Conservation (phyloP, 208 protist species). For the Acanthamoeba culbertsoni region DNA sequence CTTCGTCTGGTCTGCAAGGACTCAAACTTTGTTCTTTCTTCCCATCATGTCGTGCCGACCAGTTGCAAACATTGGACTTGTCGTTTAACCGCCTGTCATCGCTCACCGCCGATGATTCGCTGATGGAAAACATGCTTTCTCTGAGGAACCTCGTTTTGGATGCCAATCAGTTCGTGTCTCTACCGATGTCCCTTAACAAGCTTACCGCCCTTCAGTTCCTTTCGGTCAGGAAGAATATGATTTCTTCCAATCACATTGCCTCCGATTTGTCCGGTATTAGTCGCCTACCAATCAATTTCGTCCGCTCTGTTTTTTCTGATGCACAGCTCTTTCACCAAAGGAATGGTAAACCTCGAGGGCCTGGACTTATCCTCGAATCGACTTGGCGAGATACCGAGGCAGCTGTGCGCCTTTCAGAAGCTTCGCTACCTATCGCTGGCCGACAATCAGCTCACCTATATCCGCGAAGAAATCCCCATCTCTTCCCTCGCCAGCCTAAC, state of each 20-base stretch:
- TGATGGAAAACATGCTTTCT: not conserved
- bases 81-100: conserved; percentile 9
- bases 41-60: not conserved
- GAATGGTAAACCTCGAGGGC: conserved; percentile 10
- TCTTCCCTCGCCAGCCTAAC: not conserved
- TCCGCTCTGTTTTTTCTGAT: not conserved
- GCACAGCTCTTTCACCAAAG: not conserved
- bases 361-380: conserved; percentile 23
- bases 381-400: conserved; percentile 6
- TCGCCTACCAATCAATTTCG: not conserved
- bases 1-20: not conserved
- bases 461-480: conserved; percentile 19
- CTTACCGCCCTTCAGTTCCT: conserved; percentile 41
- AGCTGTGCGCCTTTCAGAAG: not conserved
- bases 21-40: not conserved
- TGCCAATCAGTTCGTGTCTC: not conserved
- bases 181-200: conserved; percentile 16
- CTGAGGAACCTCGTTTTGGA: conserved; percentile 24
- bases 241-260: conserved; percentile 18
- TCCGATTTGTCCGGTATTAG: not conserved
- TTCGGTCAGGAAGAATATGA: not conserved
- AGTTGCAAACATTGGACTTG: not conserved
- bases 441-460: conserved; percentile 30
- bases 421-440: not conserved
- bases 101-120: not conserved